phyloP scores from a whole-genome alignment of 768 basidiomycete species.

The Antrodiella citrinella region DNA sequence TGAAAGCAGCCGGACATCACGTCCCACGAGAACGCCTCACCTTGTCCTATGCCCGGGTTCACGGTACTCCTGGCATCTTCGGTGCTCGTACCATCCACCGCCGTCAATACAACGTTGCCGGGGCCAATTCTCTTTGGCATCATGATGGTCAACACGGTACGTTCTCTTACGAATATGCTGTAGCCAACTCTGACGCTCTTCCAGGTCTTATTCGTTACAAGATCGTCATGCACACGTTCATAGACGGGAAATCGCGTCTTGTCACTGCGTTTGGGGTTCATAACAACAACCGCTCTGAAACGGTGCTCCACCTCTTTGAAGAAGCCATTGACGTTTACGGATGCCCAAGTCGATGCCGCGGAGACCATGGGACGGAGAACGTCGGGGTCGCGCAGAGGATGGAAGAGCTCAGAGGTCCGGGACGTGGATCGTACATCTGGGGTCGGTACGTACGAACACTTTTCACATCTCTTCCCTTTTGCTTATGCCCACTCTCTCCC shows the following conservation, averaged over 20 bases:
- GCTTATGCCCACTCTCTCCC: background rate
- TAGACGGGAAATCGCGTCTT: conserved; percentile 21
- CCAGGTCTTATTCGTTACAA: conserved; percentile 21
- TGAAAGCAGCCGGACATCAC: background rate
- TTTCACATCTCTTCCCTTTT: conserved; percentile 3
- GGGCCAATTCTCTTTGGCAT: conserved; percentile 19
- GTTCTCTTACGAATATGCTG: background rate
- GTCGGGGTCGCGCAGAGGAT: conserved; percentile 17
- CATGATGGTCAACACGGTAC: conserved; percentile 16
- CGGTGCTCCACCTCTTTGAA: conserved; percentile 15
- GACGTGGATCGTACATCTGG: conserved; percentile 23
- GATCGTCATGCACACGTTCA: conserved; percentile 23
- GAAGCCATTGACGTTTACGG: conserved; percentile 10
- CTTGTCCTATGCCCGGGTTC: background rate
- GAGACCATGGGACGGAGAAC: conserved; percentile 26
- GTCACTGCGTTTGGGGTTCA: conserved; percentile 16
- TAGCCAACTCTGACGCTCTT: background rate
- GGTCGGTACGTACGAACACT: conserved; percentile 14
- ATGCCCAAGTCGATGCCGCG: conserved; percentile 18
- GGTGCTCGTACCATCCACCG: conserved; percentile 11
- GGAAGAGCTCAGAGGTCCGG: conserved; percentile 14
- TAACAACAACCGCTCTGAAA: conserved; percentile 23
- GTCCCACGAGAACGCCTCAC: background rate
- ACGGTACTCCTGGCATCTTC: conserved; percentile 11
- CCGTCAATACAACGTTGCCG: conserved; percentile 15